Evolutionary conservation across 2,329 filamentous ascomycete genomes (phyloP).

Genomic region (Xylariales sp.): DNA sequence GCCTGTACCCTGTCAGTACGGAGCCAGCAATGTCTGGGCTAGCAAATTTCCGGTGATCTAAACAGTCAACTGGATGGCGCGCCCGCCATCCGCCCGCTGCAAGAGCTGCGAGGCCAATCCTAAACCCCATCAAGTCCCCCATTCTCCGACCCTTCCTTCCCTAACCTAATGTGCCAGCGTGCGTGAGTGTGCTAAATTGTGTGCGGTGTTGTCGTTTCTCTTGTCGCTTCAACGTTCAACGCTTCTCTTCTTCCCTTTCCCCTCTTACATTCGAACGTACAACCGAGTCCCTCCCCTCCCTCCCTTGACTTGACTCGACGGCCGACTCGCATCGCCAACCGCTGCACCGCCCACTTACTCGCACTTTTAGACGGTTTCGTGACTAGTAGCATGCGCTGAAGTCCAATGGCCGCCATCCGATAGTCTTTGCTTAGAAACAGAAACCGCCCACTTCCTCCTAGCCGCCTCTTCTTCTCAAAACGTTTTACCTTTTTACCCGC

Average conservation of each 20-base stretch:
- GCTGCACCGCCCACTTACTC: slow-evolving; percentile 12
- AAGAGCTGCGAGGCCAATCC: background rate
- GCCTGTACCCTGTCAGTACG: slow-evolving; percentile 20
- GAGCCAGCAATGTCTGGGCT: too few relatives aligned
- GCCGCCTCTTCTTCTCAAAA: too few relatives aligned
- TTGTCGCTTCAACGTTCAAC: slow-evolving; percentile 13
- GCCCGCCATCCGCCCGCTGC: background rate
- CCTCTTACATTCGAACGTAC: slow-evolving; percentile 15
- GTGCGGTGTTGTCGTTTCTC: slow-evolving; percentile 10
- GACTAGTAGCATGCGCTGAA: slow-evolving; percentile 13
- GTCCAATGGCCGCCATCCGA: slow-evolving; percentile 19
- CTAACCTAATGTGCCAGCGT: too few relatives aligned
- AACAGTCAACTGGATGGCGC: too few relatives aligned
- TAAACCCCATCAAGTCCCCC: background rate
- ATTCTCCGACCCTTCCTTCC: background rate
- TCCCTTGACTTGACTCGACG: slow-evolving; percentile 10
- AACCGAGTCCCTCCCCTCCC: too few relatives aligned
- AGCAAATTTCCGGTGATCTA: too few relatives aligned
- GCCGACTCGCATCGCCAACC: slow-evolving; percentile 18
- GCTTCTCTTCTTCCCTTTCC: slow-evolving; percentile 12
- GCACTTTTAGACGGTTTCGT: slow-evolving; percentile 12
- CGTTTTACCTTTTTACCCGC: slow-evolving; percentile 17
- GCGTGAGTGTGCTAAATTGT: too few relatives aligned
- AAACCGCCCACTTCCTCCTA: slow-evolving; percentile 16
- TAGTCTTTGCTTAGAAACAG: slow-evolving; percentile 17